Evolutionary conservation across 495 filamentous ascomycete species (phyloP), one percentile per base, ranked within the genome.

Genomic region (Hyaloscypha finlandica): DNA sequence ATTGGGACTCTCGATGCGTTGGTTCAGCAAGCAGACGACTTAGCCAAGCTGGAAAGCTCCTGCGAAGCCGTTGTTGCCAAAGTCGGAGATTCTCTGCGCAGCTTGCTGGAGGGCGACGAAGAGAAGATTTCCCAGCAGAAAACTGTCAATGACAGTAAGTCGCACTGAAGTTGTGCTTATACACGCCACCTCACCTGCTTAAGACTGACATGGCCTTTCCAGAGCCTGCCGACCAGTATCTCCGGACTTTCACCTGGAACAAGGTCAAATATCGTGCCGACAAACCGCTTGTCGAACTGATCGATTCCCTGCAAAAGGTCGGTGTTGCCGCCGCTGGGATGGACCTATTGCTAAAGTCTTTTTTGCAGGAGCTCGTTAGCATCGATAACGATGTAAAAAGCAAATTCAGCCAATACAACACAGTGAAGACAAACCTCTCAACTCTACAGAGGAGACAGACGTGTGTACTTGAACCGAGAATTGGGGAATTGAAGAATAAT

Each of bases 251-350:
- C 78, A 83, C 84, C 61, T 99, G 95, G 95, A 97, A 98, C 77
- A 97, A 94, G 76, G 90, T 94, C 75, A 94, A 97, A 77, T 99
- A 98, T 76, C 88, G 94, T 61, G 90, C 91, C 61, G 95, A 99
- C 76, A 94, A 90, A 76, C 84, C 95, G 35, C 81, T 99, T 59
- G 85, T 87, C 29, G 93, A 97, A 70, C 78, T 97, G 60, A 89
- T 96, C 61, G 91, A 93, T 75, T 86, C 87, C 61, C 78, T 99
- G 51, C 92, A 95, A 71, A 96, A 95, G 85, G 92, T 93, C 20
- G 59, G 31, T 33, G 35, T 19, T 12, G 53, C 42, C 42, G 42
- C 42, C 16, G 42, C 35, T 19, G 16, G 42, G 11, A 19, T 4
- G 16, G 16, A 19, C 9, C 9, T 48, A 19, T 19, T 48, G 16